phyloP scores from a whole-genome alignment of 306 rosid species.

The Comarum palustre region DNA sequence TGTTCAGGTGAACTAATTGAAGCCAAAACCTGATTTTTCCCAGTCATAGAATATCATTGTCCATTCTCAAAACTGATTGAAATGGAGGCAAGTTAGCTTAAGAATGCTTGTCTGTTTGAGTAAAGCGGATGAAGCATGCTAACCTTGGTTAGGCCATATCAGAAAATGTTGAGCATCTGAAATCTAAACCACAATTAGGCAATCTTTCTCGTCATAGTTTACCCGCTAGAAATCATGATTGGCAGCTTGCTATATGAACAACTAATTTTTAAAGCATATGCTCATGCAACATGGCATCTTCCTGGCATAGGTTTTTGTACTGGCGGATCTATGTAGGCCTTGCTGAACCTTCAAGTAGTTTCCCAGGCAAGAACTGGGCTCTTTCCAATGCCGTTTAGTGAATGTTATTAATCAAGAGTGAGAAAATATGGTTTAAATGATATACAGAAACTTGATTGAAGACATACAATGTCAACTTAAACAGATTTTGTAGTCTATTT shows the following conservation, averaged over 20 bases:
- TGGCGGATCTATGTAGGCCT: conserved; percentile 32
- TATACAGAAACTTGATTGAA: conserved; percentile 11
- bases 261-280: conserved; percentile 16
- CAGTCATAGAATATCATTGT: background rate
- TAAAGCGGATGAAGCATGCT: background rate
- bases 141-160: background rate
- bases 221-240: conserved; percentile 15
- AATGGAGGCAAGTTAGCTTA: background rate
- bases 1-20: background rate
- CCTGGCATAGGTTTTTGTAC: conserved; percentile 36
- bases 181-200: background rate
- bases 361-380: conserved; percentile 35
- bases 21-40: background rate
- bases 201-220: conserved; percentile 1
- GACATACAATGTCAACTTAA: conserved; percentile 3
- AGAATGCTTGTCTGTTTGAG: background rate
- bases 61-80: background rate
- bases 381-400: conserved; percentile 30
- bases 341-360: conserved; percentile 40
- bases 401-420: conserved; percentile 12
- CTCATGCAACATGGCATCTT: conserved; percentile 36
- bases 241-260: conserved; percentile 14
- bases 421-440: background rate
- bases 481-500: conserved; percentile 5
- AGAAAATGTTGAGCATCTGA: conserved; percentile 9